phyloP scores from a whole-genome alignment of 495 filamentous ascomycete genomes.

The Hypomontagnella monticulosa region DNA sequence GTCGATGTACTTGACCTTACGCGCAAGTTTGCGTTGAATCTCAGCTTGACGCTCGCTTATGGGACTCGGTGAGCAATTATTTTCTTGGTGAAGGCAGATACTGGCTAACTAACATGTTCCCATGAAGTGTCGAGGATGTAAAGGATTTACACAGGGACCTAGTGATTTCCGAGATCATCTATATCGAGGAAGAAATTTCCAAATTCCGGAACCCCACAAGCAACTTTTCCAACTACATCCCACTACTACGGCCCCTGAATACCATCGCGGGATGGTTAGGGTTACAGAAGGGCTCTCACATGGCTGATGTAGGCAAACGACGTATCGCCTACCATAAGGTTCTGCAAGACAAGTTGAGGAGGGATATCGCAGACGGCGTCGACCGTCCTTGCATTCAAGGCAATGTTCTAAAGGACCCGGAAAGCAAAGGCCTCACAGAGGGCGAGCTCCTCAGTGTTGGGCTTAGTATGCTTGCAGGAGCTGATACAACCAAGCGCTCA shows the following conservation, averaged over 20 bases:
- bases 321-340: constrained; percentile 67
- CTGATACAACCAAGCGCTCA: constrained; percentile 36
- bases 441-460: constrained; percentile 77
- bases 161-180: constrained; percentile 69
- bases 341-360: constrained; percentile 69
- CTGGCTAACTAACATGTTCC: background rate
- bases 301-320: constrained; percentile 64
- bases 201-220: constrained; percentile 75
- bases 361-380: constrained; percentile 66
- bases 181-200: constrained; percentile 70
- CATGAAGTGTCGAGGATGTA: constrained; percentile 61
- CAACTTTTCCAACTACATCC: constrained; percentile 78
- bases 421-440: constrained; percentile 60
- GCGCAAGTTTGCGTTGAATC: constrained; percentile 74
- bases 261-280: constrained; percentile 39
- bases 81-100: too few species aligned
- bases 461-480: constrained; percentile 70
- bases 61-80: constrained; percentile 61
- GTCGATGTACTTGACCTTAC: constrained; percentile 72
- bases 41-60: constrained; percentile 72
- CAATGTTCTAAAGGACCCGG: constrained; percentile 73
- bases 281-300: constrained; percentile 49
- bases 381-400: constrained; percentile 78
- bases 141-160: constrained; percentile 58
- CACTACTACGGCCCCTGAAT: constrained; percentile 65